These are phyloP conservation scores for Phoma sp. DNA, from an alignment of 2,329 filamentous ascomycete genomes.

Conservation along the genomic window DNA sequence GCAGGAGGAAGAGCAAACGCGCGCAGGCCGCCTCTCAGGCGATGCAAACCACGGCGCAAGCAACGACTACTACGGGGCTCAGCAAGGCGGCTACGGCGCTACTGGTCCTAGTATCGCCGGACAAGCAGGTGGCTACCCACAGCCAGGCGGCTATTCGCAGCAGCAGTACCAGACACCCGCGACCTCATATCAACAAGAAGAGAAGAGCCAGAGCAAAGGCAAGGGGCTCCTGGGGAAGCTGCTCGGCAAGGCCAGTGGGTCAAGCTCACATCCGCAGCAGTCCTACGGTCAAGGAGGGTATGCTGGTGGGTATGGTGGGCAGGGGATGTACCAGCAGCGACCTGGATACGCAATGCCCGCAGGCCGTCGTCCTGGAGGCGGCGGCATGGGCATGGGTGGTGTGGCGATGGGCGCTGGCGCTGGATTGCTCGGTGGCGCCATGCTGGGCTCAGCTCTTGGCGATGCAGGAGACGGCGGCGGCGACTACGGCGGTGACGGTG, in stretches of 20 bases:
- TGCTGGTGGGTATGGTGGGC: slow-evolving; percentile 35
- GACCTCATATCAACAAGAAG: slow-evolving; percentile 14
- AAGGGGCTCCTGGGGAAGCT: slow-evolving; percentile 59
- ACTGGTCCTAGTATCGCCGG: slow-evolving; percentile 15
- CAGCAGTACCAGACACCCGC: slow-evolving; percentile 18
- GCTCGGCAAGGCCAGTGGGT: slow-evolving; percentile 53
- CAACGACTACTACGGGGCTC: slow-evolving; percentile 56
- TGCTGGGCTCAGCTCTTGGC: slow-evolving; percentile 71
- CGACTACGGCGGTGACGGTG: slow-evolving; percentile 36
- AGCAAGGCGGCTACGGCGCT: slow-evolving; percentile 13
- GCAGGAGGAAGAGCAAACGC: slow-evolving; percentile 82
- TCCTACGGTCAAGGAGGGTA: slow-evolving; percentile 34
- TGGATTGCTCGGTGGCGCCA: slow-evolving; percentile 77
- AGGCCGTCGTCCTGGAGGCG: slow-evolving; percentile 32
- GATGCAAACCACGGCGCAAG: slow-evolving; percentile 55
- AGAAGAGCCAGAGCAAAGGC: slow-evolving; percentile 50
- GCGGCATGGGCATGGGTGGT: slow-evolving; percentile 72
- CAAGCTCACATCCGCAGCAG: slow-evolving; percentile 46
- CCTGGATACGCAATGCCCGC: slow-evolving; percentile 30
- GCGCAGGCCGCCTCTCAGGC: slow-evolving; percentile 48
- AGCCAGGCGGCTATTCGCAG: slow-evolving; percentile 27
- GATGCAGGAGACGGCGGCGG: slow-evolving; percentile 43
- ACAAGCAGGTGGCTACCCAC: slow-evolving; percentile 28
- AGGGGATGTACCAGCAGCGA: slow-evolving; percentile 12
- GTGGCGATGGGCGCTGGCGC: slow-evolving; percentile 80